phyloP scores from a whole-genome alignment of 176 grass and related monocot species.

The Oryza coarctata region DNA sequence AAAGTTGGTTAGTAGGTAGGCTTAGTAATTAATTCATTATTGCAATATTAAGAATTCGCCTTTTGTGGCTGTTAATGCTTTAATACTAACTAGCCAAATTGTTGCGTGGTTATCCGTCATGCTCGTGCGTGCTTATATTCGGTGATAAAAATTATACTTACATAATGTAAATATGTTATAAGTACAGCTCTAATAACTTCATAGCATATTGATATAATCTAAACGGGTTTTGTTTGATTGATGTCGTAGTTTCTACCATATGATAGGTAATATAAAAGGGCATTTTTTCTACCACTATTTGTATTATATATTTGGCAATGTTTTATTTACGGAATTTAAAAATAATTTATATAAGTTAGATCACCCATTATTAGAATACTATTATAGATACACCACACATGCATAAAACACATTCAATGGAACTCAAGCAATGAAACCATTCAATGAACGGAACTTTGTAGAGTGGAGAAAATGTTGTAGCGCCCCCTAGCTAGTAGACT shows the following conservation, averaged over 20 bases:
- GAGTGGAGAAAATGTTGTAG: neutral
- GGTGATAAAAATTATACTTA: neutral
- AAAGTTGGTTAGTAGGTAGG: neutral
- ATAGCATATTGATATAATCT: neutral
- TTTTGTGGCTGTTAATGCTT: neutral
- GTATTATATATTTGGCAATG: no score
- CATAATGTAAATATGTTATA: no score
- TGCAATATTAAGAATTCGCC: neutral
- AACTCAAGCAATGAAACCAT: neutral
- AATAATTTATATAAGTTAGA: no score
- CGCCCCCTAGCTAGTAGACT: no score
- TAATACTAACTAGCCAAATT: neutral
- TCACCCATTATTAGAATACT: no score
- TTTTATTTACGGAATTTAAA: no score
- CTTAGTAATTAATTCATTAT: neutral
- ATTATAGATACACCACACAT: no score
- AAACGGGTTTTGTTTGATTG: no score
- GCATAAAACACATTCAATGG: no score
- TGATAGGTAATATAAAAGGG: no score
- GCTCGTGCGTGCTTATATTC: neutral
- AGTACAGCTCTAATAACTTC: neutral
- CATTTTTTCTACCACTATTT: no score
- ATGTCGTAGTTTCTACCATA: no score
- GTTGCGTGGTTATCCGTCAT: neutral
- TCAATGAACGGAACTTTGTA: neutral